Conservation (phyloP, 2,329 filamentous ascomycete species). For the Venturia pyrina region DNA sequence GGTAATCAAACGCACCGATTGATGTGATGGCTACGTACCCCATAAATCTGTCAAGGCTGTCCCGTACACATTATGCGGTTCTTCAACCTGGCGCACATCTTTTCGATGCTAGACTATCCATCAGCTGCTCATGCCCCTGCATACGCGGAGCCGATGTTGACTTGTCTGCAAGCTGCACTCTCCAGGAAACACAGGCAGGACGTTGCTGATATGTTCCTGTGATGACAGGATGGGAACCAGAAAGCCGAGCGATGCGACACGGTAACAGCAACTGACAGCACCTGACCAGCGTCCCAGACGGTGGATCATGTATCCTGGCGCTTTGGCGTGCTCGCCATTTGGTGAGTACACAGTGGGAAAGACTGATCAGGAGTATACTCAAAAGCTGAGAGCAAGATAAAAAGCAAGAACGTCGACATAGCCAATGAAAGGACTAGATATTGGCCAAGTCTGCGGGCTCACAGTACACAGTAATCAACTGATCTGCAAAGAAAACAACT, state of each 20-base stretch:
- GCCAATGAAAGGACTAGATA: not conserved
- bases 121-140: not conserved
- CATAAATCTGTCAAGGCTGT: not conserved
- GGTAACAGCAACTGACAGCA: not conserved
- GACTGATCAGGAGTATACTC: not conserved
- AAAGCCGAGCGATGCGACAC: not conserved
- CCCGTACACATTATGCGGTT: not conserved
- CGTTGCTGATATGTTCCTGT: not conserved
- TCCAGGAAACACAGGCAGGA: not conserved
- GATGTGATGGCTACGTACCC: not conserved
- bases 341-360: not conserved
- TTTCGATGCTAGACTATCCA: not conserved
- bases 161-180: not conserved
- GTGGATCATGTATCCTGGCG: not conserved
- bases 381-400: not conserved
- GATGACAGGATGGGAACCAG: not conserved
- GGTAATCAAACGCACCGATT: not conserved
- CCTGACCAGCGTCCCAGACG: not conserved
- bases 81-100: conserved; percentile 1
- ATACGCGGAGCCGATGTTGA: not conserved
- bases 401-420: not conserved
- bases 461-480: not conserved
- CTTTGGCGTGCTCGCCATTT: not conserved
- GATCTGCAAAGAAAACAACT: not conserved
- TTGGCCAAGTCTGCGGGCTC: no score